phyloP scores from a whole-genome alignment of 176 grass and related monocot genomes.

The barley (Hordeum vulgare) region MorexV3_pseudomolecules_assembly NC_058522.1:535756173-535756672 shows the following conservation, averaged over 20 bases:
- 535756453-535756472: no score
- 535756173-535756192: no score
- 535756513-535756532: not conserved
- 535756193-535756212: no score
- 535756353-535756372: not conserved
- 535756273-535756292: not conserved
- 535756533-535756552: not conserved
- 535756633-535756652: not conserved
- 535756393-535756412: not conserved
- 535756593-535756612: not conserved
- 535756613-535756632: not conserved
- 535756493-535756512: not conserved
- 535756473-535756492: not conserved
- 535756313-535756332: not conserved
- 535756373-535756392: not conserved
- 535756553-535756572: not conserved
- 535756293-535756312: not conserved
- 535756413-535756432: not conserved
- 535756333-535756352: not conserved
- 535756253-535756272: slow-evolving; percentile 1
- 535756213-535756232: not conserved
- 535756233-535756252: not conserved
- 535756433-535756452: not conserved
- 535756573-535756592: not conserved
- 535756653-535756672: not conserved